phyloP scores from a whole-genome alignment of 2,329 filamentous ascomycete genomes.

The Myriosclerotinia curreyana region DNA sequence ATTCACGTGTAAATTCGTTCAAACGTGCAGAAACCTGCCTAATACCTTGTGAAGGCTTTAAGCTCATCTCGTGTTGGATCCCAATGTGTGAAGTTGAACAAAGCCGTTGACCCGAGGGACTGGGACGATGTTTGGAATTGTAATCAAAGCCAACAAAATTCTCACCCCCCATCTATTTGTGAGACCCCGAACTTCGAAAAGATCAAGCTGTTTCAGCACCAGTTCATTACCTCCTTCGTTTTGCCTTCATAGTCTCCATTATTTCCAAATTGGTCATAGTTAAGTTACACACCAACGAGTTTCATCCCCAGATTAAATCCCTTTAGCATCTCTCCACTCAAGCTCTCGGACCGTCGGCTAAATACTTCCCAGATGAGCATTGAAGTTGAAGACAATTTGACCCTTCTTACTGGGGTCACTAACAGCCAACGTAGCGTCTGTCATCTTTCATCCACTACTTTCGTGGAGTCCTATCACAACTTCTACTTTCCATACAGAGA shows the following conservation, averaged over 20 bases:
- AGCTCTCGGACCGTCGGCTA: not conserved
- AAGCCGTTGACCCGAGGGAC: not conserved
- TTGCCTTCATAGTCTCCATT: not conserved
- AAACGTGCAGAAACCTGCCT: not conserved
- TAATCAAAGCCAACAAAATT: conserved; percentile 7
- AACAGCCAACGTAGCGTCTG: not conserved
- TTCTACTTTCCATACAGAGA: conserved; percentile 9
- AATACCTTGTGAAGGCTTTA: not conserved
- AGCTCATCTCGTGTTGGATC: conserved; percentile 13
- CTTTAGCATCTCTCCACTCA: conserved; percentile 3
- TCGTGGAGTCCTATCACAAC: not conserved
- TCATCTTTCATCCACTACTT: not conserved
- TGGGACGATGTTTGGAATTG: conserved; percentile 7
- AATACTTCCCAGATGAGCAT: not conserved
- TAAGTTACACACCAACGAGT: not conserved
- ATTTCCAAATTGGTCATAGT: not conserved
- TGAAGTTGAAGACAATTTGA: conserved; percentile 8
- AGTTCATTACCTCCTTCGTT: not conserved
- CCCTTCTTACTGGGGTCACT: not conserved
- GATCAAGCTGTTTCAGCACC: not conserved
- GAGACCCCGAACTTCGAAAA: not conserved
- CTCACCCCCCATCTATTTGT: not conserved
- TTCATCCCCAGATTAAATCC: conserved; percentile 6
- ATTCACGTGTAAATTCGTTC: not conserved
- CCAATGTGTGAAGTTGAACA: not conserved